phyloP scores from a whole-genome alignment of 306 rosid genomes.

The Corylus avellana region DNA sequence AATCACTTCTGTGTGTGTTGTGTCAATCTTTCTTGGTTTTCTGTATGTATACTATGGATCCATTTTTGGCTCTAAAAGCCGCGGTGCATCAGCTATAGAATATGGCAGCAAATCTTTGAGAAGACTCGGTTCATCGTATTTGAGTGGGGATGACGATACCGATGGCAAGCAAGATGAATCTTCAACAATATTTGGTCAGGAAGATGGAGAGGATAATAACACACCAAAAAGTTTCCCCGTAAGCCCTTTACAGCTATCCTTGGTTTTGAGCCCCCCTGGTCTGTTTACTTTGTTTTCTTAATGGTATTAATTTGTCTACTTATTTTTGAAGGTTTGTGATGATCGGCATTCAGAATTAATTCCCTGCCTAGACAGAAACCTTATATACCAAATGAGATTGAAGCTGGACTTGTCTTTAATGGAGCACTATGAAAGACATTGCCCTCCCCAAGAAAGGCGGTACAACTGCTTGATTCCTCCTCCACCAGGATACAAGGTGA shows the following conservation, averaged over 20 bases:
- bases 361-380: constrained; percentile 94
- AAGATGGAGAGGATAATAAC: constrained; percentile 52
- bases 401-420: constrained; percentile 85
- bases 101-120: constrained; percentile 77
- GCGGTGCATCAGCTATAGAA: constrained; percentile 70
- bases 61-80: constrained; percentile 67
- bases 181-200: constrained; percentile 52
- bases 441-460: constrained; percentile 84
- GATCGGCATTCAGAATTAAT: constrained; percentile 84
- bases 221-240: constrained; percentile 81
- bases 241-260: constrained; percentile 37
- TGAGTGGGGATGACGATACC: constrained; percentile 66
- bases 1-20: constrained; percentile 57
- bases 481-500: constrained; percentile 87
- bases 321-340: constrained; percentile 78
- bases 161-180: constrained; percentile 71
- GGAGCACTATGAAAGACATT: constrained; percentile 97
- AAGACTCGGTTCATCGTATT: constrained; percentile 80
- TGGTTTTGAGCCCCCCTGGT: constrained; percentile 6
- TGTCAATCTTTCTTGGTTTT: constrained; percentile 67
- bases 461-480: constrained; percentile 98
- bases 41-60: constrained; percentile 83
- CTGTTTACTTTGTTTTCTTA: constrained; percentile 11
- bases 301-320: constrained; percentile 20
- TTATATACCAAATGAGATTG: constrained; percentile 87